phyloP scores from a whole-genome alignment of 257 asterid species.

The Lycium barbarum region DNA sequence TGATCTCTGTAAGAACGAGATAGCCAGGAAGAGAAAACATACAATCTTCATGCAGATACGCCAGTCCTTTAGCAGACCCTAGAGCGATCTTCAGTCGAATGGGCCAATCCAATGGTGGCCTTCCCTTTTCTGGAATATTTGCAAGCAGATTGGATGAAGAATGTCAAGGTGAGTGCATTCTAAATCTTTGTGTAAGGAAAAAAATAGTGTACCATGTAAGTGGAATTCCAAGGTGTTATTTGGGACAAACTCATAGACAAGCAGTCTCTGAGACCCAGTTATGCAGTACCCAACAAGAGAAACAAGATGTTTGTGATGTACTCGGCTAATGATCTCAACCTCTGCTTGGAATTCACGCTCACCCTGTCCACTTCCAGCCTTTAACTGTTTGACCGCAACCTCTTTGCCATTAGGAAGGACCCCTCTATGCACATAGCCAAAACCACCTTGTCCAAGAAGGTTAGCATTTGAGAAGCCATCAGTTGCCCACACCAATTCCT shows the following conservation, averaged over 20 bases:
- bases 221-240: slow-evolving; percentile 80
- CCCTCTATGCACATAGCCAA: slow-evolving; percentile 90
- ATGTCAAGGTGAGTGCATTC: background rate
- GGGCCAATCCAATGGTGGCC: slow-evolving; percentile 50
- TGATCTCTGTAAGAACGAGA: background rate
- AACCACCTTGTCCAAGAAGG: slow-evolving; percentile 96
- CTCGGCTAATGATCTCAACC: slow-evolving; percentile 94
- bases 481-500: slow-evolving; percentile 83
- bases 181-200: background rate
- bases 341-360: slow-evolving; percentile 94
- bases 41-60: slow-evolving; percentile 63
- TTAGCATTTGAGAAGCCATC: slow-evolving; percentile 87
- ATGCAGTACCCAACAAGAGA: slow-evolving; percentile 93
- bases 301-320: slow-evolving; percentile 93
- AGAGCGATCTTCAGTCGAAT: slow-evolving; percentile 53
- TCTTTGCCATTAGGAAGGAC: slow-evolving; percentile 80
- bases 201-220: background rate
- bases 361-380: slow-evolving; percentile 94
- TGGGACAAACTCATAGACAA: slow-evolving; percentile 84
- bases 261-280: slow-evolving; percentile 70
- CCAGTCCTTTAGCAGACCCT: slow-evolving; percentile 62
- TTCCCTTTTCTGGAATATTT: slow-evolving; percentile 47
- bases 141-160: background rate
- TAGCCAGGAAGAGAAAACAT: slow-evolving; percentile 23
- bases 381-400: slow-evolving; percentile 82